Base-by-base conservation (phyloP, 148 eudicot genomes). In the Oxyria digyna region DNA sequence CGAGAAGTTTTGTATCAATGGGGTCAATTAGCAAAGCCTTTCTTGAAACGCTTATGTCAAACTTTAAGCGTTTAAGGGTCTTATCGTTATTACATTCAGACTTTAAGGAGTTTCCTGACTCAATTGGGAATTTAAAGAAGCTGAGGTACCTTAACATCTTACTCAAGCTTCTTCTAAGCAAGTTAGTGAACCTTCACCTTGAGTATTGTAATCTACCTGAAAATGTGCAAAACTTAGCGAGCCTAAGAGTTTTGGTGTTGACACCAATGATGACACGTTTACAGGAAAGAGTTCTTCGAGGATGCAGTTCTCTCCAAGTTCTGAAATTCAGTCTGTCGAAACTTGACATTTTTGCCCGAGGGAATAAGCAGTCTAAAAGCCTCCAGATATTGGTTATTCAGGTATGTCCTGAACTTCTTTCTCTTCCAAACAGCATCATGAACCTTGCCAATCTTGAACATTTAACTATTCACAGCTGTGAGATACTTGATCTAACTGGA, bases 111-210 rank as follows among this genome's bases (percentile, higher is more conserved):
- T 69, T 76, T 41, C 68, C 77, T 0, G 62, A 71, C 3, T 43
- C 72, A 4, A 67, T 79, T 21, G 77, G 70, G 20, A 27, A 62
- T 3, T 21, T 79, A 54, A 40, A 72, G 40, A 79, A 73, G 46
- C 31, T 79, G 8, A 29, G n/a, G n/a, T n/a, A n/a, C n/a, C n/a
- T n/a, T n/a, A n/a, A n/a, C n/a, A n/a, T n/a, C n/a, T n/a, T n/a
- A 29, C 35, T 59, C 65, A 59, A 59, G 35, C 18, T 31, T 6
- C 65, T 59, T 59, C 65, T 37, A 13, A 21, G 65, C 65, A 59
- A 59, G 65, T 29, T 59, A 15, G 37, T 59, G n/a, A 59, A 59
- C 33, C 65, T 59, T 59, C 65, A 59, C 29, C 35, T 59, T 59
- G 3, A 27, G 9, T 59, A 29, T 29, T 59, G 65, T 59, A 27